These are phyloP conservation scores for Aureobasidium namibiae DNA, from an alignment of 2,329 filamentous ascomycete genomes.

Conservation along the genomic window DNA sequence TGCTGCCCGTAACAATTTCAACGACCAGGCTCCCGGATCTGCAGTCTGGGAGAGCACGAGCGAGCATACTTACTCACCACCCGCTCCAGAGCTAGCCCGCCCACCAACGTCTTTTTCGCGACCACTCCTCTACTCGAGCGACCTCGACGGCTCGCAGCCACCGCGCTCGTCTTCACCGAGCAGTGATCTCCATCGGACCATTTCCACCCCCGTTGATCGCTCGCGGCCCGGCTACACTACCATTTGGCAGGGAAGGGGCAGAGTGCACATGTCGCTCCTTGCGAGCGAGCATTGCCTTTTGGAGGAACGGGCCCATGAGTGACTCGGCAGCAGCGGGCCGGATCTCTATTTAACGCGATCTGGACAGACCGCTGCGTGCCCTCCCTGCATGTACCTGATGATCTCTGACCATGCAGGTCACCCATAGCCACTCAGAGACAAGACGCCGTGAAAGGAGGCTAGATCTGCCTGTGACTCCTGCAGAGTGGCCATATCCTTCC, in stretches of 20 bases:
- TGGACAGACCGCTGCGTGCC: not conserved
- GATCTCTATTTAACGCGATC: not conserved
- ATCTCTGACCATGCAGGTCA: slow-evolving; percentile 8
- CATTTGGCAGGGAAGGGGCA: not conserved
- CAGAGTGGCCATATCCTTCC: not conserved
- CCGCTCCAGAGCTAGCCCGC: not conserved
- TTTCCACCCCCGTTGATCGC: slow-evolving; percentile 12
- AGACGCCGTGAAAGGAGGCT: not conserved
- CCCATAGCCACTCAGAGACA: not conserved
- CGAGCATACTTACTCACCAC: not conserved
- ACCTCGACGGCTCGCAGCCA: too few relatives aligned
- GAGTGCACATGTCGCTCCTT: slow-evolving; percentile 4
- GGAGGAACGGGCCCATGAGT: not conserved
- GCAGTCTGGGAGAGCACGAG: slow-evolving; percentile 5
- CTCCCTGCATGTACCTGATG: slow-evolving; percentile 12
- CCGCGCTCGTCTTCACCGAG: not conserved
- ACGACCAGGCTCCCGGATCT: slow-evolving; percentile 11
- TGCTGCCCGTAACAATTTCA: slow-evolving; percentile 10
- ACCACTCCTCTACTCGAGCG: not conserved
- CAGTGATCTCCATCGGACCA: slow-evolving; percentile 3
- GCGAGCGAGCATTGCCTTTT: slow-evolving; percentile 5
- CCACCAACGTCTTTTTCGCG: not conserved
- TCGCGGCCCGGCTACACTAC: slow-evolving; percentile 3
- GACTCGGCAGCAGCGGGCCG: slow-evolving; percentile 10
- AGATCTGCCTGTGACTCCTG: slow-evolving; percentile 1